These are phyloP conservation scores for Plasmodium yoelii DNA, from an alignment of 169 alveolate genomes.

Conservation along the genomic window DNA sequence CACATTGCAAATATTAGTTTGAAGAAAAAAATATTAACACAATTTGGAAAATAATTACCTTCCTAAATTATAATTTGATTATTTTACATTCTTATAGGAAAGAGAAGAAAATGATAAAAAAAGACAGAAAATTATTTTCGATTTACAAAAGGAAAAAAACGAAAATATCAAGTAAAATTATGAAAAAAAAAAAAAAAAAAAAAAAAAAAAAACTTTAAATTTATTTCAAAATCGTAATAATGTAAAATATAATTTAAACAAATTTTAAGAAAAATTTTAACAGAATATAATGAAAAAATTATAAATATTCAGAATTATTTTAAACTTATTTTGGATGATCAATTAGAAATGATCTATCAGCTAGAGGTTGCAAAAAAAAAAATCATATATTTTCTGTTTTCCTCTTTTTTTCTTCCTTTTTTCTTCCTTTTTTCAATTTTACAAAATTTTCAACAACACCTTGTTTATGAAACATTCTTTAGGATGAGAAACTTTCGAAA, in stretches of 20 bases:
- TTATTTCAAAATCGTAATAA: neutral
- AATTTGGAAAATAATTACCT: too few relatives aligned
- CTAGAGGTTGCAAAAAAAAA: slow-evolving; percentile 25
- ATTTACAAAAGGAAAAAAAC: slow-evolving; percentile 53
- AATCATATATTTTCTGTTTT: too few relatives aligned
- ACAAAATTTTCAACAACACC: neutral
- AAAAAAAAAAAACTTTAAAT: neutral
- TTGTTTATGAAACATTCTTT: neutral
- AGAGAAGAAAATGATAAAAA: slow-evolving; percentile 53
- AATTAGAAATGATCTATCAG: slow-evolving; percentile 33
- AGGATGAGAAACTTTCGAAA: slow-evolving; percentile 57
- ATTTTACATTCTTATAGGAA: slow-evolving; percentile 12
- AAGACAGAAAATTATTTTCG: slow-evolving; percentile 57
- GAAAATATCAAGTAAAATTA: slow-evolving; percentile 34
- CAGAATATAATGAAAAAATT: slow-evolving; percentile 34
- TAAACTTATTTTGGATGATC: slow-evolving; percentile 50
- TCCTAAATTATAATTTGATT: too few relatives aligned
- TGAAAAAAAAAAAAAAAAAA: neutral
- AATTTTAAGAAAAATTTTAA: slow-evolving; percentile 33
- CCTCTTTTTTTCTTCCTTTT: slow-evolving; percentile 1
- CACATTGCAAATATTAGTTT: too few relatives aligned
- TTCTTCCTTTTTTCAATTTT: neutral
- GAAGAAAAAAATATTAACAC: too few relatives aligned
- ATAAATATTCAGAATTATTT: slow-evolving; percentile 38
- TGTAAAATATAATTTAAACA: neutral